These are phyloP conservation scores for Kernera saxatilis DNA, from an alignment of 345 rosid genomes.

Conservation along the genomic window DNA sequence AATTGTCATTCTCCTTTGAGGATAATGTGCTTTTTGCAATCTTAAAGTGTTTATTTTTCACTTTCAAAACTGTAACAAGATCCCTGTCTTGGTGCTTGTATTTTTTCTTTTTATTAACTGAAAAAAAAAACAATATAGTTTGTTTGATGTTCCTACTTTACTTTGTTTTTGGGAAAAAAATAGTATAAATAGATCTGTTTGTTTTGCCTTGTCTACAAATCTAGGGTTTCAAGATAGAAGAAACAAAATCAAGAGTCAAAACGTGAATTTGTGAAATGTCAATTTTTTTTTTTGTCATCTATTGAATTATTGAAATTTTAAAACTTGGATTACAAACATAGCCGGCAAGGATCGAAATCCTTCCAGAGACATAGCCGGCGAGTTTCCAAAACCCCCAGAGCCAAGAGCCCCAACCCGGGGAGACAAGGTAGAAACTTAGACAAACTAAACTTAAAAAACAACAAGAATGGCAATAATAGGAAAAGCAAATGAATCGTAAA, in stretches of 20 bases:
- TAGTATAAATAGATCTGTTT: background rate
- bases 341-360: no score
- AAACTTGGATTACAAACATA: no score
- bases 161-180: background rate
- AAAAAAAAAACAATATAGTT: background rate
- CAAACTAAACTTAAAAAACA: no score
- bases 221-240: background rate
- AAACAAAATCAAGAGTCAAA: background rate
- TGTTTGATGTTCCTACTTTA: background rate
- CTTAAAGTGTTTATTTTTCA: background rate
- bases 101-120: background rate
- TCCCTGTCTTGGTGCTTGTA: background rate
- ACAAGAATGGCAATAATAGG: no score
- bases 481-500: no score
- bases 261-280: background rate
- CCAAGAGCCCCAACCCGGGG: no score
- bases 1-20: background rate
- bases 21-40: background rate
- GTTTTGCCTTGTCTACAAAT: background rate
- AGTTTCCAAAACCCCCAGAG: no score
- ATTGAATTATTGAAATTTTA: no score
- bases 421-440: no score
- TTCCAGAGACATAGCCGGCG: no score
- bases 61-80: background rate
- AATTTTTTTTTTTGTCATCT: no score